Conservation (phyloP, 768 basidiomycete genomes). For the Sarcomyxa edulis region DNA sequence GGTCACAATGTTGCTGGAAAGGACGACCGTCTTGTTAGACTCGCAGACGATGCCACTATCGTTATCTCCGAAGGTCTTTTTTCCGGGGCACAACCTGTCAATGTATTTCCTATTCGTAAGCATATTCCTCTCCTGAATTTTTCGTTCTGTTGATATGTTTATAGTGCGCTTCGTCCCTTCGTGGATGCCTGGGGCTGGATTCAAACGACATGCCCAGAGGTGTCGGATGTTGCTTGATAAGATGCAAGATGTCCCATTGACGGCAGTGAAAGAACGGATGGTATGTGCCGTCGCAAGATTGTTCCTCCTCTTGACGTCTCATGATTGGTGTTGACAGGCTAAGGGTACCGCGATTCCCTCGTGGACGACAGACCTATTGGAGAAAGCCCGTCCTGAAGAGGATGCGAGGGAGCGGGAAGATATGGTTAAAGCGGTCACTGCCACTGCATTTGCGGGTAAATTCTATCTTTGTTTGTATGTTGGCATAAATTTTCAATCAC, state of each 20-base stretch:
- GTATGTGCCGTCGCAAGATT: neutral
- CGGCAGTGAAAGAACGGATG: slow-evolving; percentile 2
- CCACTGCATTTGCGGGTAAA: slow-evolving; percentile 5
- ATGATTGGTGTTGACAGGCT: neutral
- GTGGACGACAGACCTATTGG: slow-evolving; percentile 1
- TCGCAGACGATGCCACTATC: slow-evolving; percentile 4
- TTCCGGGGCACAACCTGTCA: slow-evolving; percentile 4
- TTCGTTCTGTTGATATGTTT: no score
- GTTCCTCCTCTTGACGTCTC: neutral
- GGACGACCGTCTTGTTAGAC: slow-evolving; percentile 2
- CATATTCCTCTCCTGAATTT: no score
- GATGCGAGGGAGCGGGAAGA: slow-evolving; percentile 1
- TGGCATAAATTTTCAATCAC: neutral
- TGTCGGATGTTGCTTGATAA: neutral
- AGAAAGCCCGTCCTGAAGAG: neutral
- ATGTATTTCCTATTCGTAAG: slow-evolving; percentile 3
- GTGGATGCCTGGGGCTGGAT: slow-evolving; percentile 5
- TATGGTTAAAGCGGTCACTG: slow-evolving; percentile 4
- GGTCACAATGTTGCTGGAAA: slow-evolving; percentile 2
- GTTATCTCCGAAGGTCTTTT: slow-evolving; percentile 4
- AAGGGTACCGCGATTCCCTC: neutral
- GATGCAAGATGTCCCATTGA: slow-evolving; percentile 2
- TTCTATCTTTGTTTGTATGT: neutral
- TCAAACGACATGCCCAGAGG: slow-evolving; percentile 1
- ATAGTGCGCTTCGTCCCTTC: slow-evolving; percentile 1